Evolutionary conservation across 192 early-diverging fungal species (phyloP).

Genomic region (Coemansia reversa): DNA sequence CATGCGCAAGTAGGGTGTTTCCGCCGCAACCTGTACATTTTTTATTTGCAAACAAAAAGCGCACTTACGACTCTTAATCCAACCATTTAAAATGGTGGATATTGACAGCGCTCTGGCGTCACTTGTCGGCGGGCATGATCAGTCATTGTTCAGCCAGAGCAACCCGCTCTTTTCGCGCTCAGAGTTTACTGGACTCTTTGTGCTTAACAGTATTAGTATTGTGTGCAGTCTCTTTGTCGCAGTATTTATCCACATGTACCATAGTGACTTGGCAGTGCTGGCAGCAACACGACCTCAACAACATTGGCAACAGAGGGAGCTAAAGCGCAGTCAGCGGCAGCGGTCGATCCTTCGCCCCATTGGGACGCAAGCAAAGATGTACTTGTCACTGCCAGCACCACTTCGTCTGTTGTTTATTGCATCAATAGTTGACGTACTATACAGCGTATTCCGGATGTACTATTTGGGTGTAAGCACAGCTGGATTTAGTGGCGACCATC

Average conservation of each 20-base stretch:
- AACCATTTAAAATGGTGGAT: not conserved
- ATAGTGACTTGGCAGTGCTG: constrained; percentile 29
- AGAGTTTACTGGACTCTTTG: constrained; percentile 34
- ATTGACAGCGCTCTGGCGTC: not conserved
- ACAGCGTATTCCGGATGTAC: constrained; percentile 46
- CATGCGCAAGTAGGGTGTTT: not conserved
- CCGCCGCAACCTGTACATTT: not conserved
- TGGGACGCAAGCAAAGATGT: constrained; percentile 45
- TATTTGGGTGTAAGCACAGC: constrained; percentile 33
- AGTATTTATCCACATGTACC: constrained; percentile 47
- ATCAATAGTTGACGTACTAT: constrained; percentile 44
- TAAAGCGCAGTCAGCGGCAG: constrained; percentile 16
- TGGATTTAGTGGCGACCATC: constrained; percentile 29
- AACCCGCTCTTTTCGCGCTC: constrained; percentile 21
- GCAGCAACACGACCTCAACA: constrained; percentile 31
- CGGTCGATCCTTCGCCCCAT: constrained; percentile 32
- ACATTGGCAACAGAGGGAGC: constrained; percentile 8
- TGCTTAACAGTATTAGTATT: constrained; percentile 43
- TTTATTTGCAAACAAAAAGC: not conserved
- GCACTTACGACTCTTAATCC: not conserved
- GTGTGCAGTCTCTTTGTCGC: constrained; percentile 43
- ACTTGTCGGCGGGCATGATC: not conserved
- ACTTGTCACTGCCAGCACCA: constrained; percentile 40
- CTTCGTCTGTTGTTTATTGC: constrained; percentile 46
- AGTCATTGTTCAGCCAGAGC: constrained; percentile 2